Conservation (phyloP, 139 green algal species). For the Chlamydomonas sp. region DNA sequence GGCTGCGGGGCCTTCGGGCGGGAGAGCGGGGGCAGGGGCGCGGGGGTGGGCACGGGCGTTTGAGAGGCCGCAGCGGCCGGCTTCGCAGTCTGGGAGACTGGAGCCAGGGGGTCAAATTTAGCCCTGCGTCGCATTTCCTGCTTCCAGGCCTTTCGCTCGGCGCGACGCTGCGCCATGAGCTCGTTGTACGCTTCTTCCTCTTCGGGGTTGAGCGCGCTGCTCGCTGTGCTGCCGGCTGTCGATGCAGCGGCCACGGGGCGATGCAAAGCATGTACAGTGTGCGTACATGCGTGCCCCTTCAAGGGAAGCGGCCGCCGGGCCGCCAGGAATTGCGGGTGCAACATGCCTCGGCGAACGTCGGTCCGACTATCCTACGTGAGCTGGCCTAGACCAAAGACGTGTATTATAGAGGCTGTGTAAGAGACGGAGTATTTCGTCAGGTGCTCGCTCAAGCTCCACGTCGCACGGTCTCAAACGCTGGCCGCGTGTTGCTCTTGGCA, state of each 20-base stretch:
- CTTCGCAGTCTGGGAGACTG: not conserved
- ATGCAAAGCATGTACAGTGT: too few relatives aligned
- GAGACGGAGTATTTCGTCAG: too few relatives aligned
- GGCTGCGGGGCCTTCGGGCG: not conserved
- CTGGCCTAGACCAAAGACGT: too few relatives aligned
- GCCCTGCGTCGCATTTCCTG: conserved; percentile 17
- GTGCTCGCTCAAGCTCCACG: too few relatives aligned
- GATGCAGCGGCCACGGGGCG: not conserved
- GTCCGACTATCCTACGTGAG: too few relatives aligned
- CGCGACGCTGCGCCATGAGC: not conserved
- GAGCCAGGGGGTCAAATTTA: conserved; percentile 22
- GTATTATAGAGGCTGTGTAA: too few relatives aligned
- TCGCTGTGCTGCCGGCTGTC: not conserved
- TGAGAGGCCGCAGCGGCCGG: not conserved
- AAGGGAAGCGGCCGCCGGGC: too few relatives aligned
- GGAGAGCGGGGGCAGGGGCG: not conserved
- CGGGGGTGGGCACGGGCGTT: not conserved
- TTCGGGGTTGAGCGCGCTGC: not conserved
- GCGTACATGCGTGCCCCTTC: too few relatives aligned
- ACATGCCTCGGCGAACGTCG: too few relatives aligned
- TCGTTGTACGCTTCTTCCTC: conserved; percentile 28
- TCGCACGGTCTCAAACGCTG: too few relatives aligned
- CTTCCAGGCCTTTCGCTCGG: conserved; percentile 40
- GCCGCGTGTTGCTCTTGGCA: too few relatives aligned
- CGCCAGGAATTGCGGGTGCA: too few relatives aligned